Evolutionary conservation across 164 flowering plant genomes (phyloP).

Genomic region (Santalum album): DNA sequence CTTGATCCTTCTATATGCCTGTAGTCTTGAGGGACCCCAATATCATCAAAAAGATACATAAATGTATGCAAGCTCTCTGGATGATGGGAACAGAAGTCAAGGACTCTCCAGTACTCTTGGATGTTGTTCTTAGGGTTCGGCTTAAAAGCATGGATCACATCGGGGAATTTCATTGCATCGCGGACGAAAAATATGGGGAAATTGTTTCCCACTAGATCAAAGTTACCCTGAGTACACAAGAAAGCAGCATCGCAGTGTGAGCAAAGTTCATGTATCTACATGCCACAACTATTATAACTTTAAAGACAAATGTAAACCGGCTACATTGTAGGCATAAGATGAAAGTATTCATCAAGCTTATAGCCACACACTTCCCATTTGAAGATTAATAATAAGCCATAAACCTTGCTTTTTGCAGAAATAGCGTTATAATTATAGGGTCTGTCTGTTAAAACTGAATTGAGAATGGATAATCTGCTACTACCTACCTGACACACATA

Average conservation of each 20-base stretch:
- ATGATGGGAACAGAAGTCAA: slow-evolving; percentile 82
- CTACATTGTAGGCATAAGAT: no score
- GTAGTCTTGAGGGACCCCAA: slow-evolving; percentile 87
- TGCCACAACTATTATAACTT: no score
- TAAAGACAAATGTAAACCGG: no score
- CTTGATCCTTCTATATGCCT: slow-evolving; percentile 97
- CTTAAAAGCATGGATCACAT: slow-evolving; percentile 72
- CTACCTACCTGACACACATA: neutral
- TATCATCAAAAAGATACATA: slow-evolving; percentile 77
- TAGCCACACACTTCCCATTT: no score
- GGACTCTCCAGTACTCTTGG: slow-evolving; percentile 76
- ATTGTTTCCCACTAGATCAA: slow-evolving; percentile 80
- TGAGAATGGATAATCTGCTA: no score
- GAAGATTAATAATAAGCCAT: no score
- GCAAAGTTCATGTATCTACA: neutral
- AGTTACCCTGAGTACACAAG: slow-evolving; percentile 41
- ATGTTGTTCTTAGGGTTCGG: slow-evolving; percentile 83
- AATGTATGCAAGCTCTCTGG: slow-evolving; percentile 95
- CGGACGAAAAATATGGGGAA: slow-evolving; percentile 78
- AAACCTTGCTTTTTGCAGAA: no score
- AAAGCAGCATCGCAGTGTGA: neutral
- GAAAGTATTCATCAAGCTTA: no score
- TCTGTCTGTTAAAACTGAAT: no score
- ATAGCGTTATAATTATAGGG: no score
- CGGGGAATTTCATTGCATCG: slow-evolving; percentile 82